Base-by-base conservation (phyloP, 2,329 filamentous ascomycete species). In the Trichophyton mentagrophytes region DNA sequence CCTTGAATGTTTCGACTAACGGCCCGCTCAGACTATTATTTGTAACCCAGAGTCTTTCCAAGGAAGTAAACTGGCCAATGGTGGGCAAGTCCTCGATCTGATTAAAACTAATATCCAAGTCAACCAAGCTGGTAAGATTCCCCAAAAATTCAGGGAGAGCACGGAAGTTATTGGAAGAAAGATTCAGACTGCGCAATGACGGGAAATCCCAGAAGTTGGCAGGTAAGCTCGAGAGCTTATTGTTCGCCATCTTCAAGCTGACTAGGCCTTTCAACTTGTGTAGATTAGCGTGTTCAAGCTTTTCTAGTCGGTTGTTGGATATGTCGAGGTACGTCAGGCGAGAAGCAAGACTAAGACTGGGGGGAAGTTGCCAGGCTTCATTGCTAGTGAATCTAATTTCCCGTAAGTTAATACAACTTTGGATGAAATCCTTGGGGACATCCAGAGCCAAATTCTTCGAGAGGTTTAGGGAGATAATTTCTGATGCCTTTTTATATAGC, bases 311-410 rank as follows among this genome's bases (percentile, higher is more conserved):
- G 70, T 99, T 99, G 73, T 97, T 97, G 1, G 92, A 96, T 3
- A 96, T 86, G 71, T 99, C 93, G 63, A 99, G 80, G 69, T 90
- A 91, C 0, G 90, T 96, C 67, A 99, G 79, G 64, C 85, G 85
- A 65, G 79, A 85, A 27, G 93, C 92, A 66, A 91, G 80, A 65
- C 88, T 85, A 59, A 99, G 80, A 71, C 91, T 96, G 5, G 85
- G 82, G 3, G 93, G 93, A 25, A 99, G 77, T 68, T 87, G 86
- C 72, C 88, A 85, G 2, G 91, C 89, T 72, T 99, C 93, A 68
- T 97, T 97, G 70, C 90, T 92, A 67, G 89, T 90, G 73, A 88
- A 99, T 69, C 95, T 96, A 79, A 99, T 93, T 72, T 99, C 93
- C 58, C 92, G 85, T 20, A 99, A 78, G 69, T 92, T 90, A 66